Conservation (phyloP, 2,329 filamentous ascomycete species). For the Orbilia ellipsospora region DNA sequence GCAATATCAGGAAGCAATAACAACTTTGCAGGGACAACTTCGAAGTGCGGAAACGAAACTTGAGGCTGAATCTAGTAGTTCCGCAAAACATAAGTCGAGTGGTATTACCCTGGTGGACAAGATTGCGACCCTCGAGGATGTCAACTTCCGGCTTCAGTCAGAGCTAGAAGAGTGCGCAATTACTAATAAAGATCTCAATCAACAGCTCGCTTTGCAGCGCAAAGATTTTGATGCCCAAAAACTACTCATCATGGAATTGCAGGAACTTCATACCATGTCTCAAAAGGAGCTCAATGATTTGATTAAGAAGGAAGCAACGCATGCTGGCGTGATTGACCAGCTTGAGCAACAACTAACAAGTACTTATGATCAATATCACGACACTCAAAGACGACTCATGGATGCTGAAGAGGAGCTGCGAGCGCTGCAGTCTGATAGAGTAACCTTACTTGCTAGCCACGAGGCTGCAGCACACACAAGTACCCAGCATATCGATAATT, state of each 20-base stretch:
- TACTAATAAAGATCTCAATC: conserved; percentile 55
- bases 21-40: conserved; percentile 17
- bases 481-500: conserved; percentile 75
- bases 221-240: conserved; percentile 73
- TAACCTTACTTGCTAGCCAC: conserved; percentile 62
- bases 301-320: conserved; percentile 81
- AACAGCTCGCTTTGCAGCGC: conserved; percentile 65
- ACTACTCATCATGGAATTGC: conserved; percentile 57
- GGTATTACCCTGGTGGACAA: conserved; percentile 6
- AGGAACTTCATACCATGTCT: conserved; percentile 57
- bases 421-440: conserved; percentile 77
- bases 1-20: conserved; percentile 9
- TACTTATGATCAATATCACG: conserved; percentile 92
- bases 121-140: conserved; percentile 68
- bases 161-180: conserved; percentile 54
- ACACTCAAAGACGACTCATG: conserved; percentile 55
- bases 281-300: conserved; percentile 64
- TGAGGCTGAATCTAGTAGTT: conserved; percentile 8
- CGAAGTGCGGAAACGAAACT: conserved; percentile 2
- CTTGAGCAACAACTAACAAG: conserved; percentile 94
- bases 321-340: conserved; percentile 89
- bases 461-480: conserved; percentile 71
- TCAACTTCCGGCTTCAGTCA: conserved; percentile 67
- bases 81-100: not conserved
- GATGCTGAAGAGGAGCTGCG: conserved; percentile 65